Conservation (phyloP, 2,329 filamentous ascomycete genomes). For the Thielaviopsis cerberus region DNA sequence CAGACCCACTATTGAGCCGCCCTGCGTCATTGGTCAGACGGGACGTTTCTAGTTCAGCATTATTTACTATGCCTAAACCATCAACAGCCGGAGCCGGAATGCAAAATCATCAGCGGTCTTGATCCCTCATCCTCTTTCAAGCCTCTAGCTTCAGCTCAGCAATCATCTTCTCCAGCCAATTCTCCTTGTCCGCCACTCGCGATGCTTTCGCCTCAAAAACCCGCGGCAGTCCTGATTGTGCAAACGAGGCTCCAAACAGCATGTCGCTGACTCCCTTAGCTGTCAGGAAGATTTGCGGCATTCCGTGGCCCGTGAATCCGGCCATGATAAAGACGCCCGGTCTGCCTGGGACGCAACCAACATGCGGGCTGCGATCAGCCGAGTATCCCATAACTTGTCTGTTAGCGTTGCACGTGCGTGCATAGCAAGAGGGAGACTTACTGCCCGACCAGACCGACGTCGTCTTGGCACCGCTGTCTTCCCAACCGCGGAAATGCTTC, state of each 20-base stretch:
- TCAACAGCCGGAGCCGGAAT: too few species aligned
- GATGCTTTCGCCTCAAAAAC: conserved; percentile 2
- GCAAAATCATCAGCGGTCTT: too few species aligned
- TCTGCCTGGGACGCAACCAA: conserved; percentile 25
- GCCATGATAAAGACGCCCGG: conserved; percentile 25
- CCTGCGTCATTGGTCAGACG: conserved; percentile 4
- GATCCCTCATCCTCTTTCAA: too few species aligned
- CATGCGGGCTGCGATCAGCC: conserved; percentile 24
- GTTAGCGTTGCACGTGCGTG: not conserved
- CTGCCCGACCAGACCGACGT: conserved; percentile 18
- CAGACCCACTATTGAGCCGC: not conserved
- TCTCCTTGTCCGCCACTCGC: not conserved
- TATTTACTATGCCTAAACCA: too few species aligned
- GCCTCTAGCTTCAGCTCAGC: not conserved
- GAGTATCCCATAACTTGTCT: conserved; percentile 24
- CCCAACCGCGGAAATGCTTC: conserved; percentile 29
- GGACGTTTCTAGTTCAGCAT: not conserved
- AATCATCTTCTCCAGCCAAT: not conserved
- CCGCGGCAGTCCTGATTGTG: conserved; percentile 15
- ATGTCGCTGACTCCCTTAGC: conserved; percentile 24
- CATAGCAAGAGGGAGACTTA: conserved; percentile 10
- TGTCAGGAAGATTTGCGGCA: conserved; percentile 26
- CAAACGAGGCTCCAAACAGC: conserved; percentile 18
- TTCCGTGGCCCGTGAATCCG: conserved; percentile 33
- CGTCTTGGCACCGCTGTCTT: conserved; percentile 21